Percentiles rank a stretch among this genome's conserved stretches.
phyloP scores from a whole-genome alignment of 202 grass and related monocot species.

The Setaria viridis region DNA sequence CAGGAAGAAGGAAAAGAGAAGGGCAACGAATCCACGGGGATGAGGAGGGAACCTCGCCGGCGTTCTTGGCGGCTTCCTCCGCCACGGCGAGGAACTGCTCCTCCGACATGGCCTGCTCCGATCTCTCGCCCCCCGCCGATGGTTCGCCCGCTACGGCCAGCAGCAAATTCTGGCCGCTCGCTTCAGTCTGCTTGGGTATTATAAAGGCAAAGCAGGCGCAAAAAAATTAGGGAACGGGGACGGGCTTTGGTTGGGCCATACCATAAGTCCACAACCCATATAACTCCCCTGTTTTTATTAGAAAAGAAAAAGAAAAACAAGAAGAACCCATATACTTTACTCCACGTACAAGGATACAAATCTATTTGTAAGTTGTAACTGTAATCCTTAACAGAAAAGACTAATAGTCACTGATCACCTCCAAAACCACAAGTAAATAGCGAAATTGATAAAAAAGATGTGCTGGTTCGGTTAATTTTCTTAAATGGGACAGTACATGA shows the following conservation, averaged over 20 bases:
- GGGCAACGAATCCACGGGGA: background rate
- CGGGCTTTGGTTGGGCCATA: background rate
- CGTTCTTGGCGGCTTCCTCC: slow-evolving; percentile 73
- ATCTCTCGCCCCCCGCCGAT: slow-evolving; percentile 13
- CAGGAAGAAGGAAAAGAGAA: background rate
- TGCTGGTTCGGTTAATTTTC: background rate
- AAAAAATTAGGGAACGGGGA: background rate
- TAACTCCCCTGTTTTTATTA: too few relatives aligned
- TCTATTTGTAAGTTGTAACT: background rate
- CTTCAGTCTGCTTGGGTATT: background rate
- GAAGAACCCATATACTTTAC: background rate
- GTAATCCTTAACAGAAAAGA: background rate
- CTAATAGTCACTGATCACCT: background rate
- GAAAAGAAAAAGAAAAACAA: background rate
- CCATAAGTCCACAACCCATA: background rate
- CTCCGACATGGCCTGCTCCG: slow-evolving; percentile 46
- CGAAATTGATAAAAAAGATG: background rate
- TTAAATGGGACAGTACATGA: background rate
- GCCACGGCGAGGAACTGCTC: slow-evolving; percentile 75
- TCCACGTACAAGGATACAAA: background rate
- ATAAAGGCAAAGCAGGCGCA: background rate
- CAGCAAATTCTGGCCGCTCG: slow-evolving; percentile 39
- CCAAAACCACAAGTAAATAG: background rate
- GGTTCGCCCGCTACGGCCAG: background rate
- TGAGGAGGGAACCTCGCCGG: slow-evolving; percentile 67